These are phyloP conservation scores for Cytospora piceae DNA, from an alignment of 2,329 filamentous ascomycete genomes.

Conservation along the genomic window DNA sequence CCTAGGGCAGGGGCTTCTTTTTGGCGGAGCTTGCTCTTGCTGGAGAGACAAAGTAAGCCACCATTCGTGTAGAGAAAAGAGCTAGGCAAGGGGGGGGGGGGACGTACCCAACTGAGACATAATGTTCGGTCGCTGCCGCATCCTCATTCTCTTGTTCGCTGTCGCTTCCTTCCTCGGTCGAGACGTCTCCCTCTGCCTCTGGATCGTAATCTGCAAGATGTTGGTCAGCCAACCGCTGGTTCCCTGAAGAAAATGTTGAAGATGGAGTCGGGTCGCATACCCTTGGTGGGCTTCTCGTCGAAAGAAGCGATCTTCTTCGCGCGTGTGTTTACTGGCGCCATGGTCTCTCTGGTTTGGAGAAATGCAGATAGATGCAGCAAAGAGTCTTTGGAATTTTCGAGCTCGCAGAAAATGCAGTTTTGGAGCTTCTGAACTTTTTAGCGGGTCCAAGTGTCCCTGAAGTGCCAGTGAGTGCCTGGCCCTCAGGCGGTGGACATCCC, in stretches of 20 bases:
- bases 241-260: no score
- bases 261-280: conserved; percentile 45
- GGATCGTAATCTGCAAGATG: conserved; percentile 72
- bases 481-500: background rate
- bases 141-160: conserved; percentile 55
- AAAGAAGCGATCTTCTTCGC: conserved; percentile 65
- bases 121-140: conserved; percentile 79
- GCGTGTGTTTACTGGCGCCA: conserved; percentile 57
- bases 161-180: conserved; percentile 57
- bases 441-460: conserved; percentile 18
- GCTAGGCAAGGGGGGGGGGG: conserved; percentile 5
- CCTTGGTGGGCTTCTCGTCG: conserved; percentile 64
- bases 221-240: conserved; percentile 3
- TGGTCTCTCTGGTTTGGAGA: conserved; percentile 39
- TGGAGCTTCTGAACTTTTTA: conserved; percentile 32
- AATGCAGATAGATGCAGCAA: conserved; percentile 26
- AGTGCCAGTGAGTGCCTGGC: background rate
- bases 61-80: background rate
- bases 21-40: conserved; percentile 82
- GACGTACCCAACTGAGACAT: conserved; percentile 71
- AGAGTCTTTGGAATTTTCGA: conserved; percentile 20
- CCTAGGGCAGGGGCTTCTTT: conserved; percentile 71
- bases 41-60: conserved; percentile 37
- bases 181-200: conserved; percentile 66
- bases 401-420: conserved; percentile 27